These are phyloP conservation scores for Blastocystis sp. DNA, from an alignment of 352 stramenopile genomes.

Conservation along the genomic window DNA sequence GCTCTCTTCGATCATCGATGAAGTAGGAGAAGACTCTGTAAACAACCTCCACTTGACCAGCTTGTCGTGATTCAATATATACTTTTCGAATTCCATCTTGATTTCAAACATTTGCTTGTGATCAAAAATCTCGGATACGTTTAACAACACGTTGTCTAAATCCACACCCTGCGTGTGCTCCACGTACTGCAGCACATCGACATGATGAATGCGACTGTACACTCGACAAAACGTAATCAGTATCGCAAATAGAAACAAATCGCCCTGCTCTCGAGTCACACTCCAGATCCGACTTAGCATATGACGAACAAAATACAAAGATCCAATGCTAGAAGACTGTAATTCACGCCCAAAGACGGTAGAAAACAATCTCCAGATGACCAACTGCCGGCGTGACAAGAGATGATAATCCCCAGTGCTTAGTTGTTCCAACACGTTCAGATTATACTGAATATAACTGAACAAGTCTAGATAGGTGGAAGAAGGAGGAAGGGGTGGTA, in stretches of 20 bases:
- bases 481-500: not conserved
- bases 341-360: not conserved
- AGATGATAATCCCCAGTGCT: not conserved
- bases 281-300: not conserved
- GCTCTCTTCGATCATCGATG: not conserved
- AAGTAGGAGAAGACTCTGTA: not conserved
- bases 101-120: not conserved
- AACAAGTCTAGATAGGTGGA: not conserved
- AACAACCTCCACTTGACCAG: not conserved
- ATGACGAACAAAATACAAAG: not conserved
- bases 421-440: not conserved
- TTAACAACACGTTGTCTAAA: not conserved
- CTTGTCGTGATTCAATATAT: not conserved
- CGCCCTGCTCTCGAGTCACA: not conserved
- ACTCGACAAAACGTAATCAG: not conserved
- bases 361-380: not conserved
- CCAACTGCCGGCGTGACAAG: not conserved
- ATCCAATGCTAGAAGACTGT: not conserved
- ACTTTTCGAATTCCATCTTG: not conserved
- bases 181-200: not conserved
- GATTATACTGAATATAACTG: not conserved
- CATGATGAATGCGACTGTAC: not conserved
- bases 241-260: not conserved
- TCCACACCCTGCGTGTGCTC: not conserved
- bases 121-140: not conserved